Conservation (phyloP, 805 yeast species). For the Metschnikowia kofuensis region DNA sequence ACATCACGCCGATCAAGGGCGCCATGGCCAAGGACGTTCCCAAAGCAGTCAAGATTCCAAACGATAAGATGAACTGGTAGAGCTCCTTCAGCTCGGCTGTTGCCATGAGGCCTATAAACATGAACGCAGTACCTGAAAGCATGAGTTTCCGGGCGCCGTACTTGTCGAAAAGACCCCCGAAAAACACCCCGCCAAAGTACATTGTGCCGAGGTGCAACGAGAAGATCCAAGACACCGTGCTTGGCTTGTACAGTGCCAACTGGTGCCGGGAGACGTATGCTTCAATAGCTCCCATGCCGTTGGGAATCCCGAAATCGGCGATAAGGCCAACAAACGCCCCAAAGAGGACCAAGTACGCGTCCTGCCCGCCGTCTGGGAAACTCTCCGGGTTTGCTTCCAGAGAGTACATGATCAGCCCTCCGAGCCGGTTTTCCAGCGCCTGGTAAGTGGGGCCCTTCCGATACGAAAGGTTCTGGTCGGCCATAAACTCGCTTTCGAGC, state of each 20-base stretch:
- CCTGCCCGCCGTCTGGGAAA: constrained; percentile 26
- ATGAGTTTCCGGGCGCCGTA: constrained; percentile 41
- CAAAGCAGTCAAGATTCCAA: constrained; percentile 42
- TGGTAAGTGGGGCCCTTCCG: neutral
- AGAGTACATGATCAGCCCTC: constrained; percentile 15
- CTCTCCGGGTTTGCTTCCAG: constrained; percentile 13
- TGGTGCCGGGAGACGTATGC: constrained; percentile 20
- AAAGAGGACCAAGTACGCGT: constrained; percentile 22
- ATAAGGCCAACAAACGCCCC: constrained; percentile 23
- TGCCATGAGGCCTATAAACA: constrained; percentile 40
- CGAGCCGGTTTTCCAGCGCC: neutral
- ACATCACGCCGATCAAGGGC: constrained; percentile 41
- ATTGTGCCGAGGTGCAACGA: constrained; percentile 19
- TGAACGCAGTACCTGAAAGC: constrained; percentile 34
- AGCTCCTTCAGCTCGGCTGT: constrained; percentile 43
- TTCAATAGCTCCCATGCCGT: constrained; percentile 22
- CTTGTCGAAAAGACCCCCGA: constrained; percentile 46
- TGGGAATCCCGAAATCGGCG: constrained; percentile 21
- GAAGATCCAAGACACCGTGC: constrained; percentile 22
- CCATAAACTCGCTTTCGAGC: neutral
- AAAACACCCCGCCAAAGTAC: constrained; percentile 29
- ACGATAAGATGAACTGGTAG: constrained; percentile 52
- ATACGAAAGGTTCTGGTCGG: neutral
- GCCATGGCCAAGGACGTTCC: constrained; percentile 43
- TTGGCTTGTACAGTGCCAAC: constrained; percentile 9